phyloP scores from a whole-genome alignment of 2,329 filamentous ascomycete species.

The Escovopsis sp. region DNA sequence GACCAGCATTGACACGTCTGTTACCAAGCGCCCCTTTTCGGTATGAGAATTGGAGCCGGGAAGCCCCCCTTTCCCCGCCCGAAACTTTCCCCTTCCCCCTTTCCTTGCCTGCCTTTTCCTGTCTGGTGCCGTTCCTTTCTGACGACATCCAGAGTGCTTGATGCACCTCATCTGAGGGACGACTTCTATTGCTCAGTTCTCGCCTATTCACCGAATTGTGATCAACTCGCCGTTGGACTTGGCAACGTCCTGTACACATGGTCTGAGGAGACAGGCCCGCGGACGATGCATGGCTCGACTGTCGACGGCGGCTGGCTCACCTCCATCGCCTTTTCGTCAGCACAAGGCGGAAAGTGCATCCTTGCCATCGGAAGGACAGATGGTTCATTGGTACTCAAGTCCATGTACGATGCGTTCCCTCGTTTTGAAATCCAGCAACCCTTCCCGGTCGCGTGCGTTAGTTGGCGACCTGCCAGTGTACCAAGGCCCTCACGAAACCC shows the following conservation, averaged over 20 bases:
- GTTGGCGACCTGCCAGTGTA: conserved; percentile 56
- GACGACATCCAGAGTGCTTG: conserved; percentile 49
- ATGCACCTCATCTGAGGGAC: conserved; percentile 77
- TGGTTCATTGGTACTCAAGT: conserved; percentile 63
- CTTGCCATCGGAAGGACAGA: conserved; percentile 73
- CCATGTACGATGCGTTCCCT: conserved; percentile 51
- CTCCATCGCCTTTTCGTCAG: conserved; percentile 79
- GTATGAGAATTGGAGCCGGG: conserved; percentile 24
- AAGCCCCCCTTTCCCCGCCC: too few relatives aligned
- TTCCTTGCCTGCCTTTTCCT: neutral
- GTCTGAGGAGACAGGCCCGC: conserved; percentile 60
- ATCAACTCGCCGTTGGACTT: conserved; percentile 71
- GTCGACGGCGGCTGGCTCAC: conserved; percentile 44
- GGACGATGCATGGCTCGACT: conserved; percentile 23
- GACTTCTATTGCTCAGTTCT: conserved; percentile 92
- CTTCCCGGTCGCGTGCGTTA: conserved; percentile 59
- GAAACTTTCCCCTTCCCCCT: too few relatives aligned
- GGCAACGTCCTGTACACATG: conserved; percentile 71
- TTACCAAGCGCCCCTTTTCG: conserved; percentile 66
- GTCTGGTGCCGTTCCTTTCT: too few relatives aligned
- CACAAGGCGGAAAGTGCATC: conserved; percentile 58
- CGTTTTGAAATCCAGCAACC: conserved; percentile 64
- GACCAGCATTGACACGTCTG: conserved; percentile 16
- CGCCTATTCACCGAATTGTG: conserved; percentile 62
- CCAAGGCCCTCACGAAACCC: conserved; percentile 36